Evolutionary conservation across 1,139 yeast species (phyloP).

Genomic region (Pichia sp.): DNA sequence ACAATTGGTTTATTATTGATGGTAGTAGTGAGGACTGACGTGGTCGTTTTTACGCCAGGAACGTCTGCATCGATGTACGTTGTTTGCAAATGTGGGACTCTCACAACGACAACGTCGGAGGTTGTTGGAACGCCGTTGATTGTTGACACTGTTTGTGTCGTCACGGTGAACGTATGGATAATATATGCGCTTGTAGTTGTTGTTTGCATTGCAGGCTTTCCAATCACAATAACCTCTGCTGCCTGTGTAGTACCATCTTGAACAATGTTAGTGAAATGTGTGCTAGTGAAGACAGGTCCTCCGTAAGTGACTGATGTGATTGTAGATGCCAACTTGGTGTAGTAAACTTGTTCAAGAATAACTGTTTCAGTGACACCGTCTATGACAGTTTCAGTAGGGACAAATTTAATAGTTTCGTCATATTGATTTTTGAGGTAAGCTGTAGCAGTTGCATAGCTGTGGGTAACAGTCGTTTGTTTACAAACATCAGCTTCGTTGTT

Average conservation of each 20-base stretch:
- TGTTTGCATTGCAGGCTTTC: conserved; percentile 5
- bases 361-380: conserved; percentile 2
- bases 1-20: conserved; percentile 1
- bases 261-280: conserved; percentile 4
- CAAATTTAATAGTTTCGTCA: conserved; percentile 3
- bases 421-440: background rate
- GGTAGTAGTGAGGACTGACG: conserved; percentile 2
- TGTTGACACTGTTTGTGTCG: background rate
- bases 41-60: conserved; percentile 1
- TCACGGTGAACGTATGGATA: background rate
- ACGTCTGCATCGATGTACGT: conserved; percentile 3
- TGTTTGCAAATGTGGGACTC: conserved; percentile 4
- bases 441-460: conserved; percentile 4
- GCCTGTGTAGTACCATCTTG: conserved; percentile 1
- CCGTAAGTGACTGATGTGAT: conserved; percentile 1
- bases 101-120: conserved; percentile 1
- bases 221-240: conserved; percentile 2
- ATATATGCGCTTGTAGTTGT: background rate
- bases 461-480: conserved; percentile 2
- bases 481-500: conserved; percentile 4
- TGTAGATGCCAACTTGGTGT: background rate
- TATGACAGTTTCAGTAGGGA: conserved; percentile 2
- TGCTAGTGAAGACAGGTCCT: conserved; percentile 2
- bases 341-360: conserved; percentile 6
- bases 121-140: background rate